Evolutionary conservation across 768 basidiomycete genomes (phyloP), one percentile per base, ranked within the genome.

Genomic region (Russula foetens): DNA sequence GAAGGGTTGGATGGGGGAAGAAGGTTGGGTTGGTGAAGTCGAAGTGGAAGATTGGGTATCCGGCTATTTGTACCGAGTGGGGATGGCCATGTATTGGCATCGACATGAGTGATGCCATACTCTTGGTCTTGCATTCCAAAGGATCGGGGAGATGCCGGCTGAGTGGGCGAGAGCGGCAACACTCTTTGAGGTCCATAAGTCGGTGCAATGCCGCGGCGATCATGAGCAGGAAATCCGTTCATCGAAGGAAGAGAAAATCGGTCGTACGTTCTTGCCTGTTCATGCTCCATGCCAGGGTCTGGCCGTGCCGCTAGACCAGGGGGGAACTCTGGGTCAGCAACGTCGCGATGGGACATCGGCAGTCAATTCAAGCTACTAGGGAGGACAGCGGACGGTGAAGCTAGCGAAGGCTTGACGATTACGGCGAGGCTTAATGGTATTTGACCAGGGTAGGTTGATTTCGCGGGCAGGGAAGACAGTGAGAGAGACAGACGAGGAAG

Each of bases 21-120:
- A 67, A 69, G 62, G 71, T 77, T 78, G 69, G 78, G 72, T 72
- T 77, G 76, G 66, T 73, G 73, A 70, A 75, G 71, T 56, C 69
- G 64, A 29, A 43, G 29, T 23, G 49, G 64, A 3, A 39, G 54
- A 35, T 51, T 50, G 38, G 53, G 63, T 33, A 46, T 65, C 56
- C 69, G 72, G 64, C 72, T 76, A 66, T 75, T 73, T 70, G 73
- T 68, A 59, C 56, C 56, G 50, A 56, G 52, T 43, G 69, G 56
- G 28, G 67, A 63, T 54, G 67, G 59, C 74, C 75, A 76, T 63
- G 60, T 11, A 51, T 56, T 56, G 49, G 44, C 50, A 51, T 74
- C 75, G 58, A 66, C 53, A 64, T 28, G 44, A 46, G 65, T 64
- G 66, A 67, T 60, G 54, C 56, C 68, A 69, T 70, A 76, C 68